Evolutionary conservation across 2,329 filamentous ascomycete species (phyloP), one percentile per base, ranked within the genome.

Genomic region (Colletotrichum liaoningense): DNA sequence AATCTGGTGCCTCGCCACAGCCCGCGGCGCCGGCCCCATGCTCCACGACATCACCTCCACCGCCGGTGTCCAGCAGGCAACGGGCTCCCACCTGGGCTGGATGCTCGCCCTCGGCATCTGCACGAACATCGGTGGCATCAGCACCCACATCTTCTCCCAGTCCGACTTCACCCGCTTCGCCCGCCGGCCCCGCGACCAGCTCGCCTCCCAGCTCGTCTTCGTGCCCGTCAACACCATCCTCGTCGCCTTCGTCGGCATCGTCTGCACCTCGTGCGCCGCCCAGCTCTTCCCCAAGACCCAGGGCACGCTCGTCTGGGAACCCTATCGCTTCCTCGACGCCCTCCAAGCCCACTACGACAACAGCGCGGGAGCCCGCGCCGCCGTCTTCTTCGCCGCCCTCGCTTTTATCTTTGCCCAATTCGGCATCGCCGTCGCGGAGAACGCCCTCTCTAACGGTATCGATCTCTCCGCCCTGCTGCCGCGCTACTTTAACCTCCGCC

Each of bases 111-210:
- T 77, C 9, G 79, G 77, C 5, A 69, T 81, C 19, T 78, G 76
- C 26, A 77, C 80, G 0, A 79, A 79, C 35, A 79, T 81, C 3
- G 78, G 79, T 19, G 75, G 79, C 46, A 80, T 80, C 11, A 76
- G 77, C 3, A 78, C 77, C 2, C 77, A 79, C 63, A 78, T 80
- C 74, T 79, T 76, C 75, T 76, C 74, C 14, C 79, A 80, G 73
- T 78, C 77, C 12, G 79, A 81, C 68, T 81, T 79, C 62, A 79
- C 78, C 1, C 75, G 79, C n/a, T 81, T 78, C 67, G 78, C 79
- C 14, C 77, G 79, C 22, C 74, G 73, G 30, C 78, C 79, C 5
- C 76, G 77, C 4, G 79, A 80, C 28, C 79, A 80, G 59, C 71
- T 81, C 1, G 35, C 76, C 2, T 79, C 78, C 6, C 79, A 80